These are phyloP conservation scores for Debaryomyces prosopidis DNA, from an alignment of 805 yeast species.

Conservation along the genomic window DNA sequence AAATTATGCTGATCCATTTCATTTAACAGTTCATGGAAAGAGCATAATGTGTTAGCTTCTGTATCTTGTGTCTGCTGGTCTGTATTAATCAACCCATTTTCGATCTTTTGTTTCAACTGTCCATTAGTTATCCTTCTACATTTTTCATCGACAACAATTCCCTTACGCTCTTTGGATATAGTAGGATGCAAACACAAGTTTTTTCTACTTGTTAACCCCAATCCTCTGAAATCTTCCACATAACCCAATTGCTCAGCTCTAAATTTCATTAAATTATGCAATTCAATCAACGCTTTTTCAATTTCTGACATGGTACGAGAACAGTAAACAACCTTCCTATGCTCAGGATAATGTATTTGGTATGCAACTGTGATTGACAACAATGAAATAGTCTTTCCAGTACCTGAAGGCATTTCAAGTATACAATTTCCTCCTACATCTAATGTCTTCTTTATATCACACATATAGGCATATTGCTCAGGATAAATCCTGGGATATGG, in stretches of 20 bases:
- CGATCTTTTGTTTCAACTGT: slow-evolving; percentile 66
- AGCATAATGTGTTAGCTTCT: slow-evolving; percentile 55
- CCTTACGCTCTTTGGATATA: slow-evolving; percentile 85
- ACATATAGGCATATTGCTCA: slow-evolving; percentile 97
- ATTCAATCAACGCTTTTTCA: slow-evolving; percentile 93
- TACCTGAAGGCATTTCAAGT: slow-evolving; percentile 99
- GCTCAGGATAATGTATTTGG: slow-evolving; percentile 93
- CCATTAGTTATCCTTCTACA: slow-evolving; percentile 96
- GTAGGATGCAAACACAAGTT: slow-evolving; percentile 89
- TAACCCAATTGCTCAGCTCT: slow-evolving; percentile 81
- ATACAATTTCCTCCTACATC: slow-evolving; percentile 98
- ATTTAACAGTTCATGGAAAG: slow-evolving; percentile 86
- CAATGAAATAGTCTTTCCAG: slow-evolving; percentile 94
- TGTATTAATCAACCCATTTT: slow-evolving; percentile 48
- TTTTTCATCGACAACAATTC: slow-evolving; percentile 91
- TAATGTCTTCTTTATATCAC: slow-evolving; percentile 87
- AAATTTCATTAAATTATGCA: slow-evolving; percentile 84
- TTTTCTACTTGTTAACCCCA: slow-evolving; percentile 93
- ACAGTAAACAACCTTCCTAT: slow-evolving; percentile 90
- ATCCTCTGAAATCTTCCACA: slow-evolving; percentile 87
- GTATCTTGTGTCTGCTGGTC: slow-evolving; percentile 49
- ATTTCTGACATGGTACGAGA: slow-evolving; percentile 99
- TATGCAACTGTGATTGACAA: slow-evolving; percentile 91
- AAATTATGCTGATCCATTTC: slow-evolving; percentile 85
- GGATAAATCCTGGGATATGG: slow-evolving; percentile 98